Base-by-base conservation (phyloP, 768 basidiomycete species). In the Sarcomyxa edulis region DNA sequence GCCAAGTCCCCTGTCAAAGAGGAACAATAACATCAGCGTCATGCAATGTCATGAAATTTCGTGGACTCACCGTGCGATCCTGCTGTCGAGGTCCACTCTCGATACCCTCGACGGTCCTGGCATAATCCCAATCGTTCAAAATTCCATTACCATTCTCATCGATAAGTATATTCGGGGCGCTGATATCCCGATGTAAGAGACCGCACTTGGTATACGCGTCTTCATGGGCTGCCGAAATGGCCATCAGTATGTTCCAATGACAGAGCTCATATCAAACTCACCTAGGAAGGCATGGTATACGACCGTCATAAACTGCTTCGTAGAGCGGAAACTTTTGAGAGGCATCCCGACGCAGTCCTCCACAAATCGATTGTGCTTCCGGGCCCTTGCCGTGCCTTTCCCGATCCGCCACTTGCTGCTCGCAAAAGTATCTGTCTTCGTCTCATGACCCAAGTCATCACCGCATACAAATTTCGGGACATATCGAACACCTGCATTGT, bases 1-100 rank as follows among this genome's bases (percentile, higher is more conserved):
- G 50, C 60, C 59, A 61, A 9, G 59, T 61, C 0, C 62, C 60
- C 59, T 61, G 26, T n/a, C n/a, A n/a, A n/a, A n/a, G n/a, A n/a
- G n/a, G n/a, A 29, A 22, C 5, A 12, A 15, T 18, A 15, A 25
- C 8, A 37, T 3, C 6, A 2, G 15, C 15, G 18, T 19, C 19
- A 5, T 27, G 37, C 12, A 20, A 10, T n/a, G 37, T 19, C 19
- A 12, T 7, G n/a, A n/a, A n/a, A n/a, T n/a, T n/a, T n/a, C n/a
- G n/a, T n/a, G 20, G 22, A 44, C 43, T 39, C 18, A 35, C 43
- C 7, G 37, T 44, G 1, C 37, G 43, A 9, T 44, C 43, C 5
- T 15, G 26, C 6, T 21, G 23, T 23, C 43, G 26, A 14, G 28
- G 11, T 6, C n/a, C 22, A 5, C 19, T 9, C 10, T 10, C 8